Evolutionary conservation across 441 rosid species (phyloP).

Genomic region (Bruguiera hainesii): DNA sequence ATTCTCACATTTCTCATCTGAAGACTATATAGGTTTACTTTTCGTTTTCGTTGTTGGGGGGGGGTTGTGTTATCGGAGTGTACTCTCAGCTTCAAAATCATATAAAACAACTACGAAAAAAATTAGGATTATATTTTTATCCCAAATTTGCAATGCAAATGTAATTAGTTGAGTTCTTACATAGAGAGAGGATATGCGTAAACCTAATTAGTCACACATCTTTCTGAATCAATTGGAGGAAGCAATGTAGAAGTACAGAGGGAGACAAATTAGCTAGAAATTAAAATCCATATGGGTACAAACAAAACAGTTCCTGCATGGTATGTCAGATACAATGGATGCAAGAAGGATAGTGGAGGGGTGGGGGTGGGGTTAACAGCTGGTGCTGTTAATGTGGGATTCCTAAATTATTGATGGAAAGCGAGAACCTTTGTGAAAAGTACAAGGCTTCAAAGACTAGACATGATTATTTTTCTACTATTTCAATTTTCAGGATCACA

Average conservation of each 20-base stretch:
- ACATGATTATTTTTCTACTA: not conserved
- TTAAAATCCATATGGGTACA: conserved; percentile 14
- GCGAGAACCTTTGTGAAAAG: too few species aligned
- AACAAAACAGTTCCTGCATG: conserved; percentile 14
- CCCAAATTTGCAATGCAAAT: too few species aligned
- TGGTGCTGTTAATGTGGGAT: conserved; percentile 4
- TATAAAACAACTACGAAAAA: too few species aligned
- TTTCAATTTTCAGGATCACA: not conserved
- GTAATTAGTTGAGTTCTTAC: too few species aligned
- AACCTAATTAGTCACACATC: not conserved
- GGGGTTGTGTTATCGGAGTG: too few species aligned
- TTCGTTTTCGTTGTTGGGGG: too few species aligned
- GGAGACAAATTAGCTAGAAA: conserved; percentile 14
- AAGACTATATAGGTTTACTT: too few species aligned
- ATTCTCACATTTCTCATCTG: too few species aligned
- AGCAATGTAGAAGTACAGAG: conserved; percentile 10
- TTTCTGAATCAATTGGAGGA: conserved; percentile 13
- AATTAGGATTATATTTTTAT: too few species aligned
- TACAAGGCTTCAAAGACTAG: not conserved
- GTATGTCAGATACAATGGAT: conserved; percentile 17
- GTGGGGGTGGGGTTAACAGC: conserved; percentile 10
- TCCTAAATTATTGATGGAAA: not conserved
- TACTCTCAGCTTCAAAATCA: too few species aligned
- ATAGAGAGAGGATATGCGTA: too few species aligned
- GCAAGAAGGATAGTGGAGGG: not conserved